Base-by-base conservation (phyloP, 2,329 filamentous ascomycete species). In the Trichophyton rubrum region DNA sequence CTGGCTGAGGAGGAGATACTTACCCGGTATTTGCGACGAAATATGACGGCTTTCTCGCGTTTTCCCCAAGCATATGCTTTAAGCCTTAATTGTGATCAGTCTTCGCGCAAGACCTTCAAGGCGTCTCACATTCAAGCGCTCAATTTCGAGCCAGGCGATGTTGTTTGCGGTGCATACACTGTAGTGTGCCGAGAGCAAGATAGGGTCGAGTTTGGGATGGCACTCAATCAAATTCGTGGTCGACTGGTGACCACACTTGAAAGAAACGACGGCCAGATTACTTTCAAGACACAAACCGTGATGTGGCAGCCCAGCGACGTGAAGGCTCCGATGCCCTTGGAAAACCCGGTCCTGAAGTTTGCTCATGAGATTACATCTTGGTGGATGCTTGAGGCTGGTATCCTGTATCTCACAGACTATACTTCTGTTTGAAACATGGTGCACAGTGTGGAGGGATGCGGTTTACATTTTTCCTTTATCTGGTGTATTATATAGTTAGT, bases 301-400 rank as follows among this genome's bases (percentile, higher is more conserved):
- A 59, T 59, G 57, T 59, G 57, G 57, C 17, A 47, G 35, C 41
- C 40, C 9, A 35, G 43, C 20, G 7, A 33, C 17, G 3, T 47
- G 8, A 49, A n/a, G n/a, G 13, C 27, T 11, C 57, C 40, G 15
- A 59, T 59, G 57, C 57, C 57, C 24, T 61, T 73, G 56, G 71
- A 74, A 59, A 67, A 63, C 15, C 61, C 61, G 11, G n/a, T 67
- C 27, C 11, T 68, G n/a, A 64, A 64, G 8, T 72, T 67, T 59
- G 60, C 73, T 60, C 70, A 74, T 62, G 71, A 73, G 59, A 64
- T 68, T 35, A 67, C 69, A 20, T 59, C 70, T 30, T 73, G 71
- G 72, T 73, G 71, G 70, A 64, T 74, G 60, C 58, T 73, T 13
- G 49, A 55, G n/a, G 49, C 49, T 3, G 49, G 49, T 15, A 27